Conservation (phyloP, 2,329 filamentous ascomycete genomes). For the Epichloe amarillans region DNA sequence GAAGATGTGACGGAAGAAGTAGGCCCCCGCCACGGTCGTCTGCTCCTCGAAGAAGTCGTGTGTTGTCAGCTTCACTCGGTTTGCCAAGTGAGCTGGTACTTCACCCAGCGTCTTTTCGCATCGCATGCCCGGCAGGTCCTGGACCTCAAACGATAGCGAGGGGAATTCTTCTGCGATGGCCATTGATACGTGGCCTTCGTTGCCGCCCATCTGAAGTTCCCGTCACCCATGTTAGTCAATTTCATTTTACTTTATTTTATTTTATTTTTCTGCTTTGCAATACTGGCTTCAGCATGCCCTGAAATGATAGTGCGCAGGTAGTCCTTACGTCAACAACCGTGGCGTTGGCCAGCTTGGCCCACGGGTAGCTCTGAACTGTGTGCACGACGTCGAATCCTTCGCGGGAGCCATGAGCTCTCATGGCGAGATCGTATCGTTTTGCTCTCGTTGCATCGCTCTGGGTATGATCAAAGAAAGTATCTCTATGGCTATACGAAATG, state of each 20-base stretch:
- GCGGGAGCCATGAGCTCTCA: constrained; percentile 15
- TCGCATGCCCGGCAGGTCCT: constrained; percentile 32
- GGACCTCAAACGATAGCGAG: constrained; percentile 29
- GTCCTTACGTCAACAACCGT: constrained; percentile 15
- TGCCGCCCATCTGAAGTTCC: constrained; percentile 13
- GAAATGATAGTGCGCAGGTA: too few relatives aligned
- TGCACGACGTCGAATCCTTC: constrained; percentile 13
- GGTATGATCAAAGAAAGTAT: constrained; percentile 16
- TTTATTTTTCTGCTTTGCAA: not conserved
- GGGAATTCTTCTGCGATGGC: constrained; percentile 13
- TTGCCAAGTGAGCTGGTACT: constrained; percentile 18
- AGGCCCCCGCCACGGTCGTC: constrained; percentile 33
- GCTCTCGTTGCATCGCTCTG: constrained; percentile 13
- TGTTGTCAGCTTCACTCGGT: constrained; percentile 23
- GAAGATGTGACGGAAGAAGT: constrained; percentile 40
- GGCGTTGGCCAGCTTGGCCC: constrained; percentile 12
- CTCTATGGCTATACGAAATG: constrained; percentile 12
- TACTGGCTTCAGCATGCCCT: not conserved
- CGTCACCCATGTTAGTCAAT: too few relatives aligned
- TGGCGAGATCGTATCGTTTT: constrained; percentile 19
- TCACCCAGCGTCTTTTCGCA: constrained; percentile 18
- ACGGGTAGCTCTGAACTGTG: constrained; percentile 11
- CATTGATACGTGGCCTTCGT: constrained; percentile 12
- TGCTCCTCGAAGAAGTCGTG: constrained; percentile 43
- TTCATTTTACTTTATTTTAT: not conserved